A percentile compares a stretch with the other conserved stretches of the same genome.
Evolutionary conservation across 202 grass and related monocot species (phyloP).

Genomic region (Alloteropsis angusta): DNA sequence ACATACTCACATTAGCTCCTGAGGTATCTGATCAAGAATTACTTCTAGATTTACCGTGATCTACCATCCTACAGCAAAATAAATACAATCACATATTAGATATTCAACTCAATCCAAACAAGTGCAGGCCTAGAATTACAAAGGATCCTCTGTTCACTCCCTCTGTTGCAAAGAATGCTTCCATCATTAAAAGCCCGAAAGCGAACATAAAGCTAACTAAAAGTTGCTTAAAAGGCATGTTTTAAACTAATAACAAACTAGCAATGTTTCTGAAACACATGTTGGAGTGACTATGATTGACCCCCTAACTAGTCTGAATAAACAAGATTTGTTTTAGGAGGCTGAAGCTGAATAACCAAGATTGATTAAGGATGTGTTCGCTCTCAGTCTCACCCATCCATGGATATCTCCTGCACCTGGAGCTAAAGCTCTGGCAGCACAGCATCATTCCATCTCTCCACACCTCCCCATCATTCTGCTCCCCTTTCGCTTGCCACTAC

Average conservation of each 20-base stretch:
- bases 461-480: slow-evolving; percentile 61
- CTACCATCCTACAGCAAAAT: not conserved
- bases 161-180: slow-evolving; percentile 11
- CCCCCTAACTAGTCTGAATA: slow-evolving; percentile 22
- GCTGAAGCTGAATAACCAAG: not conserved
- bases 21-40: not conserved
- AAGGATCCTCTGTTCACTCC: not conserved
- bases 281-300: slow-evolving; percentile 28
- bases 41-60: not conserved
- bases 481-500: slow-evolving; percentile 35
- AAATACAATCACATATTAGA: not conserved
- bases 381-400: not conserved
- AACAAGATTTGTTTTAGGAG: not conserved
- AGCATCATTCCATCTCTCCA: slow-evolving; percentile 48
- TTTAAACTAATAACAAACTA: slow-evolving; percentile 21
- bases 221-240: slow-evolving; percentile 33
- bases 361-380: slow-evolving; percentile 23
- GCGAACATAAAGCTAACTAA: slow-evolving; percentile 32
- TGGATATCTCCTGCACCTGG: slow-evolving; percentile 21
- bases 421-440: slow-evolving; percentile 19
- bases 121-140: not conserved
- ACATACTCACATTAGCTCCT: not conserved
- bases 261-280: slow-evolving; percentile 24
- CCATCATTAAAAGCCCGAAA: slow-evolving; percentile 29
- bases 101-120: not conserved